Base-by-base conservation (phyloP, 2,329 filamentous ascomycete species). In the Xylaria arbuscula region DNA sequence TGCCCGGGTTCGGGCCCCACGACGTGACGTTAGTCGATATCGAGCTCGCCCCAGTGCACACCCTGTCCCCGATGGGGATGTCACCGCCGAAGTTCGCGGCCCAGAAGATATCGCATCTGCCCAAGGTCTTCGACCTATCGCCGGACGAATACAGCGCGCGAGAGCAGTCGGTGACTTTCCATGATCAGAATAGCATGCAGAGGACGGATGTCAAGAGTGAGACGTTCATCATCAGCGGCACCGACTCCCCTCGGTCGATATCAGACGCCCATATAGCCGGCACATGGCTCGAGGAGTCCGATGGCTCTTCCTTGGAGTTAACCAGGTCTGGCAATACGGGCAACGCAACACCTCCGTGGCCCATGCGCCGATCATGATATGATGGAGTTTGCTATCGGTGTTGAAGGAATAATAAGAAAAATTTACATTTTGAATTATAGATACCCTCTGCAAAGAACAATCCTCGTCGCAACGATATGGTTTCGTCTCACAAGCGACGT, bases 11-110 rank as follows among this genome's bases (percentile, higher is more conserved):
- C 57, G 81, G 78, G 0, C 78, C 78, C 3, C 75, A 78, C 32
- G 81, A 83, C 34, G 71, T 82, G 11, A 80, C 80, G 3, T 73
- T 83, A 7, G 74, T 78, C 24, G 78, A 81, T 36, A 61, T 81
- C 9, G 80, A 81, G 58, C 63, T 69, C 3, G 76, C 72, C 24
- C 55, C 71, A 17, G n/a, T 55, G n/a, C 71, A 66, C 40, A 40
- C 50, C 1, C n/a, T 59, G 13, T 64, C 72, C 9, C 22, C 71
- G 17, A 64, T 32, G 13, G 67, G 19, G 63, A 67, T 32, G 62
- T 67, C n/a, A 38, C 42, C n/a, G 68, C 61, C 56, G n/a, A 72
- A 64, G 38, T 73, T 65, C 51, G 57, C 64, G 10, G 63, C 64
- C 34, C 69, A 72, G 11, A 70, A 66, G 19, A 61, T 69, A 24